phyloP scores from a whole-genome alignment of 306 rosid species.

The Dryas drummondii region DNA sequence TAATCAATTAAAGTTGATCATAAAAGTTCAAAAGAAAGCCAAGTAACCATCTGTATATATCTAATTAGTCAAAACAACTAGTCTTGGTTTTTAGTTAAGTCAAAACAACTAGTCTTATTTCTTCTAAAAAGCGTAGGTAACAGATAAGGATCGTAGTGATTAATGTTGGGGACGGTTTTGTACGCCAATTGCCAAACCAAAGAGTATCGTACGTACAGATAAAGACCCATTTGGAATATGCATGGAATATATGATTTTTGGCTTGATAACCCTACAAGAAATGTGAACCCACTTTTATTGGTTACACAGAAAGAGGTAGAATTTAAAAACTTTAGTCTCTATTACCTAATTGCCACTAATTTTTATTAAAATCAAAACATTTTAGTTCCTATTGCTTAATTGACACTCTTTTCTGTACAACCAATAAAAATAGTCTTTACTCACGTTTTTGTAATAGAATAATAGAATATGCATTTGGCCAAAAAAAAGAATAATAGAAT shows the following conservation, averaged over 20 bases:
- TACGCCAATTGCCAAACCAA: not conserved
- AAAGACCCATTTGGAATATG: not conserved
- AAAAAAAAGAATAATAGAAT: not conserved
- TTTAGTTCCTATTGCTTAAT: no score
- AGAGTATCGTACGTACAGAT: not conserved
- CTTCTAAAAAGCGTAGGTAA: not conserved
- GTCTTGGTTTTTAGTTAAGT: not conserved
- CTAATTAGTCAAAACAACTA: no score
- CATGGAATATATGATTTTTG: not conserved
- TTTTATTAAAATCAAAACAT: no score
- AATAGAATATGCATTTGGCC: no score
- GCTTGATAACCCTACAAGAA: no score
- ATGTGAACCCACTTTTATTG: no score
- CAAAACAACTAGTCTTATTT: slow-evolving; percentile 9
- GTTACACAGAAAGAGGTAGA: no score
- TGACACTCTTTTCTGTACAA: no score
- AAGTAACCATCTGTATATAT: not conserved
- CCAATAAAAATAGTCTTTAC: no score
- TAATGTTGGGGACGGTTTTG: not conserved
- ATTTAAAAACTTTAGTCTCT: no score
- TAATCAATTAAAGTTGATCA: not conserved
- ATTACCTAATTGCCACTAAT: no score
- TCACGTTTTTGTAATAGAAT: no score
- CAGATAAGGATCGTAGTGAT: not conserved
- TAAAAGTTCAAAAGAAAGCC: not conserved